Conservation (phyloP, 768 basidiomycete species). For the Lentinula aciculospora region DNA sequence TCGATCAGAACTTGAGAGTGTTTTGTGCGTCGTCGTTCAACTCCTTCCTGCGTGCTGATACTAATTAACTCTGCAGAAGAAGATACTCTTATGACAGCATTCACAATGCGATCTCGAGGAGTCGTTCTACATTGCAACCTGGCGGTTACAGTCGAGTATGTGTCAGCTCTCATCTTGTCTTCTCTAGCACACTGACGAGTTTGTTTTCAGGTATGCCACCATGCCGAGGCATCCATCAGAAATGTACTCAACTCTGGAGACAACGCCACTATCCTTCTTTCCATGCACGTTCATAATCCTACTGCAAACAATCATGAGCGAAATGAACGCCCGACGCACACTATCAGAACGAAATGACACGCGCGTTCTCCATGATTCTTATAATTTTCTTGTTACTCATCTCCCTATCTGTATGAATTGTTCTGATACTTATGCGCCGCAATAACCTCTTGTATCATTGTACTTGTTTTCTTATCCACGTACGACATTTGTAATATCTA, state of each 20-base stretch:
- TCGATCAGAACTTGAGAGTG: conserved; percentile 60
- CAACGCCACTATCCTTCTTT: conserved; percentile 60
- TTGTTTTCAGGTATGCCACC: conserved; percentile 51
- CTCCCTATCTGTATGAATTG: conserved; percentile 11
- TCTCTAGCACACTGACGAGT: neutral
- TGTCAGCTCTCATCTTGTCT: neutral
- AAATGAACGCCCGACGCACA: conserved; percentile 26
- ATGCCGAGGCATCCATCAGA: conserved; percentile 66
- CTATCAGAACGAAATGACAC: conserved; percentile 40
- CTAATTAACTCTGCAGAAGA: conserved; percentile 34
- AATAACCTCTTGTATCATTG: neutral
- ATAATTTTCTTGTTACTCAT: conserved; percentile 5
- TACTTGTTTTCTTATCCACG: neutral
- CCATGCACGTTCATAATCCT: conserved; percentile 42
- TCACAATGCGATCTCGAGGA: conserved; percentile 72
- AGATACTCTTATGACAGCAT: conserved; percentile 77
- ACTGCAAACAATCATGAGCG: conserved; percentile 24
- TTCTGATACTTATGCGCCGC: conserved; percentile 7
- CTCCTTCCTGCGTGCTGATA: neutral
- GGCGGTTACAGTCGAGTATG: conserved; percentile 45
- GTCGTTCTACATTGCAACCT: conserved; percentile 55
- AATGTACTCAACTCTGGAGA: conserved; percentile 65
- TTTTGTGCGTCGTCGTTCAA: conserved; percentile 46
- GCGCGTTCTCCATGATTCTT: conserved; percentile 9
- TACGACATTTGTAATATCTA: neutral